Evolutionary conservation across 805 yeast species (phyloP), one percentile per base, ranked within the genome.

Genomic region (Zygosaccharomyces kombuchaensis): DNA sequence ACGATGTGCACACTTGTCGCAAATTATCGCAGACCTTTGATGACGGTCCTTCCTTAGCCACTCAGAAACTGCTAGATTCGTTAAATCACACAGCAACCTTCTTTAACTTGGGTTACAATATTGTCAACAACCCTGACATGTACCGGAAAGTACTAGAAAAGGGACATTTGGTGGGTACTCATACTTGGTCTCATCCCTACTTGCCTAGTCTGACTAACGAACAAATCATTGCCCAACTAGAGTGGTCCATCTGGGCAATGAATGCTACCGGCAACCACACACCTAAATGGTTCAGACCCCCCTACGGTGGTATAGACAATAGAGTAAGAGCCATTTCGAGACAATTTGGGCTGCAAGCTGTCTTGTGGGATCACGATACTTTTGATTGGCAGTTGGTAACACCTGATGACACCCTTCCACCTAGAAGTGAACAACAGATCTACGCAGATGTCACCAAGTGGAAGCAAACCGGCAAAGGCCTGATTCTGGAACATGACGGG

Each of bases 211-310:
- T 90, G 45, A 65, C 80, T 19, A 89, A 89, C 60, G 91, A 88
- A 65, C 78, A 87, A 50, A 80, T 91, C 14, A 80, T 85, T 45
- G 96, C 97, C 0, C 96, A 91, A 62, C 68, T 91, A 31, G 83
- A 90, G 65, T 91, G 99, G 99, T 82, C 95, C 1, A 80, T 88
- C 26, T 91, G 97, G 97, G 96, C 97, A 4, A 87, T 90, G 89
- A 90, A 91, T 68, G 96, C 96, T 1, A 89, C 97, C 0, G 86
- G 87, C 0, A 73, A 81, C 22, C 90, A 89, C 57, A 62, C 86
- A 8, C 99, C 99, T 6, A 84, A 83, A 58, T 91, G 91, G 86
- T 91, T 86, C 64, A 76, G 99, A 54, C 99, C 99, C 0, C 99
- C 99, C 1, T 91, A 87, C 61, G 99, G 98, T 0, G 97, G 96